Percentiles rank a stretch among this genome's conserved stretches.
Evolutionary conservation across 345 rosid species (phyloP).

Genomic region (Murraya paniculata): DNA sequence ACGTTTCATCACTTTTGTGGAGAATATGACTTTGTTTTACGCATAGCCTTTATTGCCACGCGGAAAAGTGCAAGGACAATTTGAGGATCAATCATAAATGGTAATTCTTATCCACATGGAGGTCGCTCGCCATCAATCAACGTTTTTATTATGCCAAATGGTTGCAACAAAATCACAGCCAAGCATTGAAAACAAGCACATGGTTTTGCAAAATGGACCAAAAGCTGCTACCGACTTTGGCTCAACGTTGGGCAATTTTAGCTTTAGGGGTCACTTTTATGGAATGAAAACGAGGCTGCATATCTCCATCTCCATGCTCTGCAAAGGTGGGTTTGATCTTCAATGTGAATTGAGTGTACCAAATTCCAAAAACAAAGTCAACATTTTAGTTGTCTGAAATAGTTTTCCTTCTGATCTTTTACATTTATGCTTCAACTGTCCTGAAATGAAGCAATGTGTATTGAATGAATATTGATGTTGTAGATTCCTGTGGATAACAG

Average conservation of each 20-base stretch:
- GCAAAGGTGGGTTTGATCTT: too few relatives aligned
- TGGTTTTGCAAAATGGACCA: background rate
- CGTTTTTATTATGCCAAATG: background rate
- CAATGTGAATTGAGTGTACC: background rate
- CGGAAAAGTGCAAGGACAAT: slow-evolving; percentile 1
- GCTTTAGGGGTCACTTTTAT: too few relatives aligned
- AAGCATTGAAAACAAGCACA: background rate
- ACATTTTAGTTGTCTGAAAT: background rate
- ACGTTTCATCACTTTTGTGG: background rate
- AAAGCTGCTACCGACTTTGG: background rate
- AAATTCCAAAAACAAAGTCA: background rate
- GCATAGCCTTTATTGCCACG: background rate
- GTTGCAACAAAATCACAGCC: background rate
- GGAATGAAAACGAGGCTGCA: too few relatives aligned
- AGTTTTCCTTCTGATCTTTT: background rate
- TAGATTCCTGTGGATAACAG: too few relatives aligned
- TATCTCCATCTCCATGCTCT: too few relatives aligned
- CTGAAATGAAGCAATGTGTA: too few relatives aligned
- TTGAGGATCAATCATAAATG: background rate
- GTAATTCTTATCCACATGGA: background rate
- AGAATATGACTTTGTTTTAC: background rate
- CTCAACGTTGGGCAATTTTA: background rate
- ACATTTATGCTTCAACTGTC: background rate
- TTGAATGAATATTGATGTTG: too few relatives aligned
- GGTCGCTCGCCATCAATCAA: background rate